Conservation (phyloP, 768 basidiomycete species). For the Serendipita sp. region DNA sequence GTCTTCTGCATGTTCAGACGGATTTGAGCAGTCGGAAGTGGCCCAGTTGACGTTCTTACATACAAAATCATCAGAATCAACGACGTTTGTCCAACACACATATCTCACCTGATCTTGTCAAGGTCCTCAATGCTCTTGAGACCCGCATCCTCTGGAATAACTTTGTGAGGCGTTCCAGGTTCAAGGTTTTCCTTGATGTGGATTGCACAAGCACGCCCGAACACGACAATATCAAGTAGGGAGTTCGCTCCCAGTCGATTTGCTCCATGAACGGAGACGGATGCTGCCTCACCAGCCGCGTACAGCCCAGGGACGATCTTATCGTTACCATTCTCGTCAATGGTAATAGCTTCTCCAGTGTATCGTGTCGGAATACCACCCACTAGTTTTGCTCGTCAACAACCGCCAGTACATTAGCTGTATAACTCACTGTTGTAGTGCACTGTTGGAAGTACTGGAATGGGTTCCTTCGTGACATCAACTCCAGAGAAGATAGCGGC, state of each 20-base stretch:
- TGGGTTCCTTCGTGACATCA: slow-evolving; percentile 98
- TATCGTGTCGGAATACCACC: slow-evolving; percentile 98
- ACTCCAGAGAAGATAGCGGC: slow-evolving; percentile 98
- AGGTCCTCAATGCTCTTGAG: slow-evolving; percentile 69
- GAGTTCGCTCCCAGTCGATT: slow-evolving; percentile 99
- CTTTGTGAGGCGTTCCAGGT: slow-evolving; percentile 82
- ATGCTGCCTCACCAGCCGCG: slow-evolving; percentile 97
- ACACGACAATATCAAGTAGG: slow-evolving; percentile 95
- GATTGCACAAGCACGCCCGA: slow-evolving; percentile 96
- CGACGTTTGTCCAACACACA: neutral
- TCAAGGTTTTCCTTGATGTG: slow-evolving; percentile 86
- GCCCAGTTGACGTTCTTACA: slow-evolving; percentile 54
- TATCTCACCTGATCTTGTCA: slow-evolving; percentile 57
- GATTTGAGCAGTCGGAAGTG: slow-evolving; percentile 76
- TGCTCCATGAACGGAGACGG: slow-evolving; percentile 96
- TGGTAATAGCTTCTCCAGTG: slow-evolving; percentile 90
- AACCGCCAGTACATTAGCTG: neutral
- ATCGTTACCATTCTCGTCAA: slow-evolving; percentile 81
- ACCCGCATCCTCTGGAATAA: slow-evolving; percentile 74
- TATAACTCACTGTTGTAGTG: slow-evolving; percentile 84
- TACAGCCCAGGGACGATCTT: slow-evolving; percentile 90
- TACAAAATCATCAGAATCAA: neutral
- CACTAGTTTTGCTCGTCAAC: slow-evolving; percentile 36
- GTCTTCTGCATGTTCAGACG: slow-evolving; percentile 96
- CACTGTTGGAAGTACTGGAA: slow-evolving; percentile 94